Conservation (phyloP, 805 yeast genomes). For the Maudiozyma bulderi region DNA sequence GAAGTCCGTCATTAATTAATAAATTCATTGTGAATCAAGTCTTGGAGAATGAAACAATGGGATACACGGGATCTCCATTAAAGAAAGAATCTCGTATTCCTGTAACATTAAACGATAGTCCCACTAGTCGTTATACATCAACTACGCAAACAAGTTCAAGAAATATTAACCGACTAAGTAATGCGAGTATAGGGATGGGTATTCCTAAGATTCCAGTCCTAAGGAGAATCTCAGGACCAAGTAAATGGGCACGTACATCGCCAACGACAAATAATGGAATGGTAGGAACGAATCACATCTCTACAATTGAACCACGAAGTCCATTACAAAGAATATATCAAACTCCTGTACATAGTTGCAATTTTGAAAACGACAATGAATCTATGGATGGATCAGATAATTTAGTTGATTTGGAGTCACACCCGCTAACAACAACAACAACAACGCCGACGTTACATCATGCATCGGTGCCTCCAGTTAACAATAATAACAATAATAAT, state of each 20-base stretch:
- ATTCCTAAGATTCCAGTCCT: slow-evolving; percentile 7
- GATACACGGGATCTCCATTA: background rate
- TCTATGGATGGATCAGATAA: too few species aligned
- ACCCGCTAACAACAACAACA: background rate
- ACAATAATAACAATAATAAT: background rate
- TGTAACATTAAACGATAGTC: background rate
- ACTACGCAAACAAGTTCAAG: background rate
- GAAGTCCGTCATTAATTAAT: slow-evolving; percentile 15
- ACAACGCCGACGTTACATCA: background rate
- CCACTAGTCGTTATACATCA: background rate
- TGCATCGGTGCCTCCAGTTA: background rate
- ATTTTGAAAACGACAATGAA: too few species aligned
- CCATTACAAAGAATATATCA: background rate
- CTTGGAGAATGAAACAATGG: background rate
- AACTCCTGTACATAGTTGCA: background rate
- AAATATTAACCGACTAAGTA: background rate
- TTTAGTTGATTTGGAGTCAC: background rate
- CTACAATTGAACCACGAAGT: background rate
- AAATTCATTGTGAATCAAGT: slow-evolving; percentile 9
- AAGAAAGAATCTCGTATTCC: background rate
- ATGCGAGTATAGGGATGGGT: background rate
- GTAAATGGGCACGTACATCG: slow-evolving; percentile 1
- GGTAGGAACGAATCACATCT: background rate
- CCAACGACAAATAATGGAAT: background rate
- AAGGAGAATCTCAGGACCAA: slow-evolving; percentile 5